Evolutionary conservation across 2,329 filamentous ascomycete species (phyloP).

Genomic region (Xylaria sp.): DNA sequence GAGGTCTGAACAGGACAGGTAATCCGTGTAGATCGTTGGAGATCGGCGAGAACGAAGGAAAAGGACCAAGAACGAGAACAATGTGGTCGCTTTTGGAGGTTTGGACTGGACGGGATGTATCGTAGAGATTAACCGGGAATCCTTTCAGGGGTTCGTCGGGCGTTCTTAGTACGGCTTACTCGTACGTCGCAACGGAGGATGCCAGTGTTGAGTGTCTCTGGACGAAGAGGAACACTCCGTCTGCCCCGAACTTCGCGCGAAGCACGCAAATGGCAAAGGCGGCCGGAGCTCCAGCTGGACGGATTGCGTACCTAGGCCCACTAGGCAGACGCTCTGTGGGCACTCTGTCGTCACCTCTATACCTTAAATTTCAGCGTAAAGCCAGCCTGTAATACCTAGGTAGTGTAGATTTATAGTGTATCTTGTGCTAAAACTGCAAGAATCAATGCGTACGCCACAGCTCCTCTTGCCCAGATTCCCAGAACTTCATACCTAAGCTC

Average conservation of each 20-base stretch:
- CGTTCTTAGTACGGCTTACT: not conserved
- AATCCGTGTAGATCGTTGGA: not conserved
- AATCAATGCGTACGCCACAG: conserved; percentile 10
- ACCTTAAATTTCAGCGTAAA: no score
- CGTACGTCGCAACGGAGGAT: not conserved
- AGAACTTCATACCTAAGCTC: no score
- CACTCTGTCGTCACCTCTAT: no score
- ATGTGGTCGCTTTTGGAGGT: conserved; percentile 4
- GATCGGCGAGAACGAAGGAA: not conserved
- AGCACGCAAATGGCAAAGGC: not conserved
- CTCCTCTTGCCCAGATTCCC: no score
- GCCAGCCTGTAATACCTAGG: not conserved
- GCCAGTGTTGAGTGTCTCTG: not conserved
- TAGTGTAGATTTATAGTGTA: not conserved
- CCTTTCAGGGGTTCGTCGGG: conserved; percentile 7
- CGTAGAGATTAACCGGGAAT: not conserved
- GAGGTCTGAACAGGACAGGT: not conserved
- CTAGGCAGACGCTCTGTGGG: no score
- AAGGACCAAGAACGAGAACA: not conserved
- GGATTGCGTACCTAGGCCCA: no score
- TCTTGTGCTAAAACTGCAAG: not conserved
- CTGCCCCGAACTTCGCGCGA: not conserved
- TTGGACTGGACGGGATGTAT: not conserved
- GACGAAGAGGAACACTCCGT: not conserved
- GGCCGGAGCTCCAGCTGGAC: no score